Evolutionary conservation across 169 alveolate genomes (phyloP).

Genomic region (Plasmodium billcollinsi): DNA sequence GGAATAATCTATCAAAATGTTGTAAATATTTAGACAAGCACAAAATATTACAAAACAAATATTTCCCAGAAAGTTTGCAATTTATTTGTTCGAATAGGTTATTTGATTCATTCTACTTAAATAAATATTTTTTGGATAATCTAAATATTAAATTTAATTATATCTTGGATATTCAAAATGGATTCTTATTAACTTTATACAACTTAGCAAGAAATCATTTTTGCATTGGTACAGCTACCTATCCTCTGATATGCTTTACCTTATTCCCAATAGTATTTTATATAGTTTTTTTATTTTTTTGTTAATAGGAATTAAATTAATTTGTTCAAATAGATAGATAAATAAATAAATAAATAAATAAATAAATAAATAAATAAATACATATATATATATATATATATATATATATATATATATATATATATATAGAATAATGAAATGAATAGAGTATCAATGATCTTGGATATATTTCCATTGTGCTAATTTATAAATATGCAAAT

Average conservation of each 20-base stretch:
- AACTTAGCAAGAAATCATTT: slow-evolving; percentile 62
- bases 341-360: no score
- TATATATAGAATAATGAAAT: no score
- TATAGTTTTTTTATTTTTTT: slow-evolving; percentile 65
- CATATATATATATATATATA: background rate
- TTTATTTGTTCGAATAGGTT: slow-evolving; percentile 64
- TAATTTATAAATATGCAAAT: no score
- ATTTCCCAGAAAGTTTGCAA: slow-evolving; percentile 63
- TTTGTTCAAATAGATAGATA: no score
- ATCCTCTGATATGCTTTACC: slow-evolving; percentile 68
- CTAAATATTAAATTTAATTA: slow-evolving; percentile 57
- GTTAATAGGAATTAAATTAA: background rate
- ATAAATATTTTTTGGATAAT: slow-evolving; percentile 60
- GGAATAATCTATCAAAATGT: slow-evolving; percentile 5
- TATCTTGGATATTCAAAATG: slow-evolving; percentile 21
- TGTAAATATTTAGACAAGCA: slow-evolving; percentile 19
- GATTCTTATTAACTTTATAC: slow-evolving; percentile 58
- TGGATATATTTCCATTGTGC: no score
- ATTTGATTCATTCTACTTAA: slow-evolving; percentile 31
- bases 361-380: no score
- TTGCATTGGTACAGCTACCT: slow-evolving; percentile 63
- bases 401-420: no score
- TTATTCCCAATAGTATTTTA: slow-evolving; percentile 57
- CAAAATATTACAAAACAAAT: slow-evolving; percentile 3
- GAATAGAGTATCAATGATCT: no score